Base-by-base conservation (phyloP, 163 green algal genomes). In the Chloromonas sp. region DNA sequence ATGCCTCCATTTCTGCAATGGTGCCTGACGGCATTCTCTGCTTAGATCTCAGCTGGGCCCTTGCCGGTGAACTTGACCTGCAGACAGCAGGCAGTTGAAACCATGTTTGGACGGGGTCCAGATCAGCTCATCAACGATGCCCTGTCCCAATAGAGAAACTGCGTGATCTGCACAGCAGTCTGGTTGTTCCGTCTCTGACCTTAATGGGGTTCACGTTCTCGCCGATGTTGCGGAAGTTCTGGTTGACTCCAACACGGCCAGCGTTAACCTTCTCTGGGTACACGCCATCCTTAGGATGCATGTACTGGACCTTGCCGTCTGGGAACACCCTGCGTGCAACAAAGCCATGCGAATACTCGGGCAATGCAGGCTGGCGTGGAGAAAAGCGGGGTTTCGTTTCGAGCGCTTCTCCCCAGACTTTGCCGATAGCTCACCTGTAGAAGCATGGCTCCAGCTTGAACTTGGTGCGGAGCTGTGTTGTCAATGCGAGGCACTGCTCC, bases 231-330 rank as follows among this genome's bases (percentile, higher is more conserved):
- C 97, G 92, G 85, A 96, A 92, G 92, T 98, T 98, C 86, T 94
- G 89, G 93, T 98, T 98, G 78, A 92, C 93, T 76, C 91, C 92
- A 2, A 91, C 87, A 84, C 97, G 93, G 87, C 96, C 96, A 61
- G 93, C 92, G 92, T 99, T 99, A 61, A 99, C 97, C 95, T 99
- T 99, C 95, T 99, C 97, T 66, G 97, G 97, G 95, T 99, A 99
- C 70, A 98, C 96, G 81, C 96, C 97, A 87, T 99, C 96, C 92
- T 97, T 98, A 85, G 97, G 97, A 92, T 99, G 97, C 84, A 99
- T 88, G 95, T 99, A 99, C 93, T 99, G 92, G 58, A 99, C 97
- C 93, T 98, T 95, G 83, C 96, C 96, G 81, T 95, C 95, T 79
- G 97, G 97, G 93, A 96, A 98, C 76, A 98, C 95, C 74, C 95